Evolutionary conservation across 805 yeast species (phyloP).

Genomic region (Saccharomycopsis amapae): DNA sequence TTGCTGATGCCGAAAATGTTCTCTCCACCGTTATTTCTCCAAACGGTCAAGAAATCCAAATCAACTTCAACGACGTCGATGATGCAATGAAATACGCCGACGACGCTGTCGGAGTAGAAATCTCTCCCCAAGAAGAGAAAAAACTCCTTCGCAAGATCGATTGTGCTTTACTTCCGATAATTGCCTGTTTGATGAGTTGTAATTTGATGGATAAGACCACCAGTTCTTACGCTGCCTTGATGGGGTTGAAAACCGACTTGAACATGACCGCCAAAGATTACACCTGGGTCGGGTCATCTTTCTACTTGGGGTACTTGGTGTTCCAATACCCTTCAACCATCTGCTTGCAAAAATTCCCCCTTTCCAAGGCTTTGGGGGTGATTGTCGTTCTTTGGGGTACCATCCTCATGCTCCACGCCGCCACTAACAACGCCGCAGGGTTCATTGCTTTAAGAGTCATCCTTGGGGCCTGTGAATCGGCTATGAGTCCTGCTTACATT

Average conservation of each 20-base stretch:
- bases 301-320: constrained; percentile 56
- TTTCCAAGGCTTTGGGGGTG: constrained; percentile 42
- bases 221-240: constrained; percentile 42
- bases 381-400: constrained; percentile 56
- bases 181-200: background rate
- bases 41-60: background rate
- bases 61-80: constrained; percentile 29
- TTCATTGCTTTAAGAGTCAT: constrained; percentile 42
- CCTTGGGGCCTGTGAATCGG: constrained; percentile 46
- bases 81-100: constrained; percentile 33
- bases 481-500: constrained; percentile 48
- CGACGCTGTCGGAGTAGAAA: constrained; percentile 27
- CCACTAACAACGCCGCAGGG: constrained; percentile 38
- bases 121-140: background rate
- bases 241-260: constrained; percentile 41
- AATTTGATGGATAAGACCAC: constrained; percentile 24
- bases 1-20: background rate
- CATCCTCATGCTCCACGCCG: constrained; percentile 43
- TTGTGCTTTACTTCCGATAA: background rate
- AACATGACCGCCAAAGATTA: constrained; percentile 37
- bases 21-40: background rate
- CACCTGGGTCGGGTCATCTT: constrained; percentile 53
- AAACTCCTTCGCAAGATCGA: background rate
- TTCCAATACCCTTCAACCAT: constrained; percentile 45
- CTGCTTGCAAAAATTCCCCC: constrained; percentile 48